Evolutionary conservation across 148 eudicot genomes (phyloP), one percentile per base, ranked within the genome.

Genomic region (Bassia scoparia): DNA sequence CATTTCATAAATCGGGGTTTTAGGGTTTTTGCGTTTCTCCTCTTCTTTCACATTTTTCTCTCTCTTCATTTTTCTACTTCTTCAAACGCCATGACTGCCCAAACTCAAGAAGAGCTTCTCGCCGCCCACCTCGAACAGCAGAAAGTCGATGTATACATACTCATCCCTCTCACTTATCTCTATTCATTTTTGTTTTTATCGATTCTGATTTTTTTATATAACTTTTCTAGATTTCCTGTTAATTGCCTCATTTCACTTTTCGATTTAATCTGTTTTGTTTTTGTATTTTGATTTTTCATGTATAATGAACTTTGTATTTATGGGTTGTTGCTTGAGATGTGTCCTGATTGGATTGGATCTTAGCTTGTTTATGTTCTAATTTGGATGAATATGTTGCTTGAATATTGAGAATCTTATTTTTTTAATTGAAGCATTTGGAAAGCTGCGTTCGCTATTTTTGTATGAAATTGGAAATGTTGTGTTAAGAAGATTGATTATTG

Each of bases 71-170:
- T n/a, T n/a, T n/a, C n/a, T n/a, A n/a, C n/a, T n/a, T 2, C 29
- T 23, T 17, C 65, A 61, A 35, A 31, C 61, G 70, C 71, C 77
- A 90, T 88, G 92, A 85, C 96, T 85, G 93, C 93, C 68, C 92
- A 85, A 60, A 84, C 90, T 0, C 92, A 86, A 43, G 96, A 90
- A 74, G 90, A 90, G 53, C 83, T 90, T 59, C 83, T 90, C 37
- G 96, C 92, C 46, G 85, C 85, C 46, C 89, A 85, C 9, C 90
- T 90, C 49, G 86, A 88, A 31, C 83, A 88, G 41, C 88, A 88
- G 61, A 84, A 83, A 75, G 78, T 86, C 77, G 78, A 86, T 67
- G 92, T 88, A 86, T 74, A 20, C 15, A 6, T 10, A 6, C 9
- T 10, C 46, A 4, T 53, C 61, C n/a, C 70, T 48, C 33, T 58